Base-by-base conservation (phyloP, 73 alveolate genomes). In the Stentor roeselii region DNA sequence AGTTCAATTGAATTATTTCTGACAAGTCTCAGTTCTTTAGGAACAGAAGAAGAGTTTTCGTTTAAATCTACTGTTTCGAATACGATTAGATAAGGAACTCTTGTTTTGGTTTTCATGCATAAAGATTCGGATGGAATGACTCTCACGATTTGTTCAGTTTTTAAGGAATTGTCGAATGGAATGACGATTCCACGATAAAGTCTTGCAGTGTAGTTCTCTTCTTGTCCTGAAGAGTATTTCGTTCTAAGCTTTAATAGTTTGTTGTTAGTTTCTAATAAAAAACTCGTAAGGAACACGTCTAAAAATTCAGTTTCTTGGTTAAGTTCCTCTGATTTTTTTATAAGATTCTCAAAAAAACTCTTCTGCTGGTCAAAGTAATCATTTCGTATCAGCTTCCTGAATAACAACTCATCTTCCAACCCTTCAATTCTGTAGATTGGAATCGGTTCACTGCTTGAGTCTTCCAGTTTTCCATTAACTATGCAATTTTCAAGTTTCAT, bases 91-190 rank as follows among this genome's bases (percentile, higher is more conserved):
- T 94, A 92, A 1, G 98, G 98, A 38, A 92, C 98, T 84, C 98
- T 89, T 41, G 96, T 94, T 84, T 94, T 94, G 3, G 98, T 92
- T 3, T 93, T 92, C 80, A 94, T 92, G 78, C 98, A 94, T 60
- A 84, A 87, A 36, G 87, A 87, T 42, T 93, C 87, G 38, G 86
- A 92, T 27, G 86, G 89, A 2, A 86, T 86, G 74, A 92, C 84
- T 59, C 93, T 87, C 14, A 94, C 98, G 32, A 94, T 91, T 75
- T 88, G 37, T 38, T 76, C 60, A 76, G 21, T 76, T 21, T 37
- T 36, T 0, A 14, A 36, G 14, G 27, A 15, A 21, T 34, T 36
- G 6, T 15, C 84, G 3, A 27, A 37, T 14, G 84, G 84, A 15
- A 76, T 14, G 59, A 76, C 36, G 21, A 41, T 15, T 39, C 84